Evolutionary conservation across 2,329 filamentous ascomycete genomes (phyloP).

Genomic region (Xylaria sp.): DNA sequence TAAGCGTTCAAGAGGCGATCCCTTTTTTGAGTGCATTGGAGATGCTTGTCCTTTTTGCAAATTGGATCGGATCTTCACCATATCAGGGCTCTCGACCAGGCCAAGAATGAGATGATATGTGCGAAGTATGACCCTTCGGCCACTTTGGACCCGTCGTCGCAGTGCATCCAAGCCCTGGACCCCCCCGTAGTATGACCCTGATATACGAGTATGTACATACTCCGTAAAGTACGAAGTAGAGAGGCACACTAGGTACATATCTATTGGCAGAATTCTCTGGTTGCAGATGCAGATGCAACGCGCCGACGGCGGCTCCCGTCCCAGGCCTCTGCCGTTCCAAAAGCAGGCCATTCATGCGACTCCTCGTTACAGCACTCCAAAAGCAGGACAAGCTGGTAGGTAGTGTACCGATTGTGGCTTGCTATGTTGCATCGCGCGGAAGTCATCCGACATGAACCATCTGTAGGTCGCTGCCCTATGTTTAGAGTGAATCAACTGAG

Average conservation of each 20-base stretch:
- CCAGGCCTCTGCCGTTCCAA: slow-evolving; percentile 5
- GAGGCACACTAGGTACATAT: not conserved
- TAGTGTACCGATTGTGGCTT: slow-evolving; percentile 11
- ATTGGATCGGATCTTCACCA: not conserved
- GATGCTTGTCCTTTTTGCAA: not conserved
- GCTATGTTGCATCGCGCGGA: slow-evolving; percentile 19
- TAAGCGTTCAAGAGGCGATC: slow-evolving; percentile 14
- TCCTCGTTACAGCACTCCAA: slow-evolving; percentile 10
- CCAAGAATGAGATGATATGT: not conserved
- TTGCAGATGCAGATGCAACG: slow-evolving; percentile 12
- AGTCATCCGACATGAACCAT: slow-evolving; percentile 18
- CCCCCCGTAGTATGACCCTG: slow-evolving; percentile 1
- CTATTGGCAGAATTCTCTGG: slow-evolving; percentile 1
- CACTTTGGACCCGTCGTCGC: slow-evolving; percentile 1
- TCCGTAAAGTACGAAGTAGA: not conserved
- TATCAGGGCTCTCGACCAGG: not conserved
- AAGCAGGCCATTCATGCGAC: slow-evolving; percentile 3
- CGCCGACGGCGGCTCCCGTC: slow-evolving; percentile 13
- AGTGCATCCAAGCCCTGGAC: slow-evolving; percentile 8
- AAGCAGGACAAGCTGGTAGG: slow-evolving; percentile 5
- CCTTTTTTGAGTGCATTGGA: not conserved
- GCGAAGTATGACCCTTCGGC: not conserved
- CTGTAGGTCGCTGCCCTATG: slow-evolving; percentile 1
- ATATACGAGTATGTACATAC: not conserved
- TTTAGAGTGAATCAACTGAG: slow-evolving; percentile 8